Evolutionary conservation across 2,329 filamentous ascomycete genomes (phyloP).

Genomic region (Trichophyton mentagrophytes): DNA sequence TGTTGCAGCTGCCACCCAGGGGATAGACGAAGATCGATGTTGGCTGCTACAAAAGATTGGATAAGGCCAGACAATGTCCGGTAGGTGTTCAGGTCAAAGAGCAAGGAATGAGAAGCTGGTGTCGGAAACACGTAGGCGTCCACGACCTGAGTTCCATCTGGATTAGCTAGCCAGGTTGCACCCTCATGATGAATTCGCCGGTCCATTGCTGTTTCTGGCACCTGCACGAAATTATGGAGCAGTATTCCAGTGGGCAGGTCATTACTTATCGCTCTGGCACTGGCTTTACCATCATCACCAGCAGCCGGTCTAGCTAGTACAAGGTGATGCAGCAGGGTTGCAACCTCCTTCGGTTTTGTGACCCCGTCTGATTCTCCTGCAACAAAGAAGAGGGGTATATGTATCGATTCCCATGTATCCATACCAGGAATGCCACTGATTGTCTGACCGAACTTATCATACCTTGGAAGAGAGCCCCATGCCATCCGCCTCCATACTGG

Average conservation of each 20-base stretch:
- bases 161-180: neutral
- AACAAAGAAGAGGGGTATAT: conserved; percentile 64
- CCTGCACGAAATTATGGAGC: neutral
- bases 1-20: conserved; percentile 86
- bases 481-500: conserved; percentile 74
- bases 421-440: conserved; percentile 55
- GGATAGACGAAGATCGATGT: conserved; percentile 65
- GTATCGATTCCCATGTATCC: conserved; percentile 58
- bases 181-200: neutral
- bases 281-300: neutral
- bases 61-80: conserved; percentile 69
- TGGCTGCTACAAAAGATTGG: conserved; percentile 62
- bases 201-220: neutral
- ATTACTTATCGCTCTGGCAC: neutral
- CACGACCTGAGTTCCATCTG: conserved; percentile 32
- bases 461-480: conserved; percentile 54
- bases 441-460: conserved; percentile 40
- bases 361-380: conserved; percentile 65
- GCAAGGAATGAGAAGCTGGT: conserved; percentile 69
- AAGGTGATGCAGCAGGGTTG: conserved; percentile 46
- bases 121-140: conserved; percentile 58
- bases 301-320: neutral
- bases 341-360: conserved; percentile 57
- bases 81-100: conserved; percentile 65
- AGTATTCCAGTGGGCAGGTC: conserved; percentile 3